Base-by-base conservation (phyloP, 176 grass and related monocot genomes). In the Calamus simplicifolius region DNA sequence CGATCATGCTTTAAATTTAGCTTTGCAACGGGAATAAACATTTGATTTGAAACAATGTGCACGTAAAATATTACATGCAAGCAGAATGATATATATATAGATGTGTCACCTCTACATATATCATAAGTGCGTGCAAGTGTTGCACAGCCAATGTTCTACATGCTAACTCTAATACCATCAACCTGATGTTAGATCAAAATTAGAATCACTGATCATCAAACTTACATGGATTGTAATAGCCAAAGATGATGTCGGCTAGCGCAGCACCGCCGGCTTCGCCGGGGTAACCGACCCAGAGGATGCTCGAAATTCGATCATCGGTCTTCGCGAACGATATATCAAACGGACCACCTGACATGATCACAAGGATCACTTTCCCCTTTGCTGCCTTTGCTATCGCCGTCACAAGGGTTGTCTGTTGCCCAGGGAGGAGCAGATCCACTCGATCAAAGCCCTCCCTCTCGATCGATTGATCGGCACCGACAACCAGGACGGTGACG, bases 261-360 rank as follows among this genome's bases (percentile, higher is more conserved):
- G 93, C 87, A 3, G 69, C 83, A 29, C 93, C 93, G 4, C 93
- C 93, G 49, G 84, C 82, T 77, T 92, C 84, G 21, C 93, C 93
- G 14, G 92, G 93, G 72, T 91, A 91, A 1, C 93, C 93, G 3
- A 82, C 85, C 93, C 93, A 97, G 7, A 97, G 73, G 63, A 97
- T 97, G 16, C 84, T 69, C 1, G 84, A 31, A 48, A 92, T 92
- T 50, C 82, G 70, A 52, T 73, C 63, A 27, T 72, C 88, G 17
- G 59, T 50, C 58, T 91, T 82, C 18, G 81, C 77, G 31, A 80
- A 80, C 0, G 81, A 82, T 35, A 97, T 83, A 63, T 97, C 84
- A 31, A 97, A 85, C 6, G 84, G 84, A 0, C 93, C 87, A 0
- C 93, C 93, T 0, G 93, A 98, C 93, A 98, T 98, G 75, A 98